These are phyloP conservation scores for Yarrowia phangngaensis DNA, from an alignment of 805 yeast genomes.

Conservation along the genomic window DNA sequence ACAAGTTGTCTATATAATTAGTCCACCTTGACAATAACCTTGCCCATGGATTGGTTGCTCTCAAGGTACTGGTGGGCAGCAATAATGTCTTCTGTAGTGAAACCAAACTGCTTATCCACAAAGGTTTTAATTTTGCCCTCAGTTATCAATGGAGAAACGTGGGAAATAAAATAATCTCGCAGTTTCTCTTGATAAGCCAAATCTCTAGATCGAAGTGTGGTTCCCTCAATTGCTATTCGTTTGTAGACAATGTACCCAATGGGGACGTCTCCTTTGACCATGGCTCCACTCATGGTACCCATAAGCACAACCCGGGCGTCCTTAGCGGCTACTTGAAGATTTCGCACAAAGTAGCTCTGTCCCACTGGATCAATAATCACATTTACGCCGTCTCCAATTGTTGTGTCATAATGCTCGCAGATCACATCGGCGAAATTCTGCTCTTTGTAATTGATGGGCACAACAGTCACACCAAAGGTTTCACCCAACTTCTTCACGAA, in stretches of 20 bases:
- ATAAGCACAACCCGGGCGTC: constrained; percentile 37
- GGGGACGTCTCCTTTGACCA: constrained; percentile 30
- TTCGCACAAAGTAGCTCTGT: constrained; percentile 31
- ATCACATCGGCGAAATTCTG: constrained; percentile 33
- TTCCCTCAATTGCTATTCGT: constrained; percentile 35
- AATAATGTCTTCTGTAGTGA: constrained; percentile 30
- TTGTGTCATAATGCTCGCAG: constrained; percentile 30
- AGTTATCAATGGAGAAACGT: constrained; percentile 34
- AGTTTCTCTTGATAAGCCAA: constrained; percentile 33
- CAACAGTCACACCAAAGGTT: constrained; percentile 33
- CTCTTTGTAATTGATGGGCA: constrained; percentile 35
- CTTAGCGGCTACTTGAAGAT: constrained; percentile 33
- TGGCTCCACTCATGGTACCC: constrained; percentile 34
- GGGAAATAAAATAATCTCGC: constrained; percentile 33
- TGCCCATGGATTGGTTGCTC: constrained; percentile 36
- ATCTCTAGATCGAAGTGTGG: constrained; percentile 36
- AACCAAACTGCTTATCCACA: constrained; percentile 32
- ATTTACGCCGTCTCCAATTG: constrained; percentile 34
- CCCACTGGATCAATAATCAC: constrained; percentile 39
- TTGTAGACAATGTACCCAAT: constrained; percentile 34
- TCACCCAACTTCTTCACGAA: constrained; percentile 32
- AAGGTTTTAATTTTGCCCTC: constrained; percentile 33
- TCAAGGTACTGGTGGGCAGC: constrained; percentile 37
- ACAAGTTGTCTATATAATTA: too few relatives aligned
- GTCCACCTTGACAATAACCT: constrained; percentile 32